Evolutionary conservation across 2,329 filamentous ascomycete genomes (phyloP).

Genomic region (Nigrograna mackinnonii): DNA sequence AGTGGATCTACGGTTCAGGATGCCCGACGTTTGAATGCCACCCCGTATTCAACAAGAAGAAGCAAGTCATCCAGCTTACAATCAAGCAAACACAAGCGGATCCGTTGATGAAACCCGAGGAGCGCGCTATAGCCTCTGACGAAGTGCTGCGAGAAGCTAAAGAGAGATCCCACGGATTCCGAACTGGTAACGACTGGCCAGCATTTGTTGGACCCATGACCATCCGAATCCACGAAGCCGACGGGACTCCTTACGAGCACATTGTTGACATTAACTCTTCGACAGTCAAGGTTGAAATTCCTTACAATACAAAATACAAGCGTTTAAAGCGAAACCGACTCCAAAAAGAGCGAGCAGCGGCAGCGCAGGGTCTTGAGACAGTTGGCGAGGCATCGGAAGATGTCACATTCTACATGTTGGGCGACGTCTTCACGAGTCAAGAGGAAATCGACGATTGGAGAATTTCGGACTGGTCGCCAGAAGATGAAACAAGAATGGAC

Average conservation of each 20-base stretch:
- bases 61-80: conserved; percentile 88
- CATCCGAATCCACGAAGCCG: conserved; percentile 95
- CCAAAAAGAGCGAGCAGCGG: conserved; percentile 75
- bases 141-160: conserved; percentile 85
- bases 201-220: conserved; percentile 97
- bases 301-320: conserved; percentile 99
- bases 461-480: conserved; percentile 84
- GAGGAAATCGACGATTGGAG: conserved; percentile 85
- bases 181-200: conserved; percentile 70
- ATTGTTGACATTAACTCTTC: conserved; percentile 94
- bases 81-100: conserved; percentile 66
- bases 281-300: conserved; percentile 85
- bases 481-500: conserved; percentile 89
- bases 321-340: conserved; percentile 85
- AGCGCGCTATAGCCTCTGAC: conserved; percentile 61
- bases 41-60: conserved; percentile 96
- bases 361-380: conserved; percentile 63
- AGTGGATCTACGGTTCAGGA: conserved; percentile 88
- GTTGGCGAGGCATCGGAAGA: conserved; percentile 71
- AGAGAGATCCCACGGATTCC: conserved; percentile 72
- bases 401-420: conserved; percentile 85
- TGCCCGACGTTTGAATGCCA: conserved; percentile 86
- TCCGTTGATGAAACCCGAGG: conserved; percentile 26
- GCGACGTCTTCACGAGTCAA: conserved; percentile 82
- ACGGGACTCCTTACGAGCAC: conserved; percentile 97